Conservation (phyloP, 176 grass and related monocot species). For the Aegilops tauschii region DNA sequence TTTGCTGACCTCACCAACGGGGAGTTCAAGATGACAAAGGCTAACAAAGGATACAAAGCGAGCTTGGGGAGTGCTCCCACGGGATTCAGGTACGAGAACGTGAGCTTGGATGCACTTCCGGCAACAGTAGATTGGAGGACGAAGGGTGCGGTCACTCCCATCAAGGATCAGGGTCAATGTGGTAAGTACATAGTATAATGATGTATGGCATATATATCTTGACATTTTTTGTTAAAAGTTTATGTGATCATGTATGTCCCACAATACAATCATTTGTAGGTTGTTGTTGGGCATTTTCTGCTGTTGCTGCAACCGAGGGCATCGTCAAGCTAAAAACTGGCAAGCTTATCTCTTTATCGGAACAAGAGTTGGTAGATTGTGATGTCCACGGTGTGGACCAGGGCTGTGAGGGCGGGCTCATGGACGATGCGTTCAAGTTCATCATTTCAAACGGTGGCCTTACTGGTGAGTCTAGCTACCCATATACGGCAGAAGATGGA, state of each 20-base stretch:
- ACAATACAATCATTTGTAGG: not conserved
- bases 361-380: not conserved
- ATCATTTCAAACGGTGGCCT: not conserved
- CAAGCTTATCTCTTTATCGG: not conserved
- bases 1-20: not conserved
- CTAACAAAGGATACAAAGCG: not conserved
- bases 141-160: not conserved
- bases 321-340: not conserved
- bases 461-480: not conserved
- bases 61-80: not conserved
- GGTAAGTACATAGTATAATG: not conserved
- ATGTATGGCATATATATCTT: not conserved
- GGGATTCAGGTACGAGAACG: not conserved
- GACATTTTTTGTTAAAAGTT: not conserved
- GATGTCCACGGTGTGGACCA: not conserved
- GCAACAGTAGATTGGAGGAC: not conserved
- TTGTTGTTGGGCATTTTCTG: not conserved
- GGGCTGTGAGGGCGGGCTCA: not conserved
- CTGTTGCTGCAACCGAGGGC: not conserved
- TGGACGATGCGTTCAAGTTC: not conserved
- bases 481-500: not conserved
- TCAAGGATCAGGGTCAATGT: not conserved
- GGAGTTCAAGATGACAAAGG: not conserved
- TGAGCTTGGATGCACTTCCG: not conserved
- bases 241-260: not conserved